phyloP scores from a whole-genome alignment of 1,139 yeast genomes.

The Saccharomyces pastorianus region DNA sequence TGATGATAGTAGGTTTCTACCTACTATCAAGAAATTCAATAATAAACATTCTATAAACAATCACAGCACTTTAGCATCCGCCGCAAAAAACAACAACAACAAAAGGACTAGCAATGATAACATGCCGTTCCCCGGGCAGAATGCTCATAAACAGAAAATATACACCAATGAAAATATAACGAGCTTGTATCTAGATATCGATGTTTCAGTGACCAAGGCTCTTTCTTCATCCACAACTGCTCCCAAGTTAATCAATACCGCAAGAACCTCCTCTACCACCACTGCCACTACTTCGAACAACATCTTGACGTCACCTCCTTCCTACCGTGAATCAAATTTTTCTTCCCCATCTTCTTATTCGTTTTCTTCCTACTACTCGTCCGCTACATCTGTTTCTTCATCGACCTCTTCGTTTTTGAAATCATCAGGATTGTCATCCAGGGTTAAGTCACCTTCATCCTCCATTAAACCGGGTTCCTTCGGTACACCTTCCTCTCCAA shows the following conservation, averaged over 20 bases:
- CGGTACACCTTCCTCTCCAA: constrained; percentile 1
- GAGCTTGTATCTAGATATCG: constrained; percentile 39
- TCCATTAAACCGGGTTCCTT: not conserved
- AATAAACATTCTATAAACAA: constrained; percentile 6
- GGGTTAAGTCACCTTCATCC: not conserved
- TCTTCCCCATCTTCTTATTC: constrained; percentile 12
- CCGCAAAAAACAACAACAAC: constrained; percentile 5
- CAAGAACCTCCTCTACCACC: constrained; percentile 1
- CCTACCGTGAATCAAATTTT: constrained; percentile 43
- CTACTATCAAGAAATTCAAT: constrained; percentile 22
- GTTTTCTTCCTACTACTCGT: constrained; percentile 6
- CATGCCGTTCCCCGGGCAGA: not conserved
- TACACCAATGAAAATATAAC: not conserved
- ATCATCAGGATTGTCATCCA: constrained; percentile 4
- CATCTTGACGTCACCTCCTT: constrained; percentile 62
- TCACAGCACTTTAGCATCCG: not conserved
- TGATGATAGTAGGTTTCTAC: constrained; percentile 32
- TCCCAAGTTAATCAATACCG: not conserved
- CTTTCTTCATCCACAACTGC: constrained; percentile 34
- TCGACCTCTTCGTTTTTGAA: constrained; percentile 13
- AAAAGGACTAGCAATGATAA: constrained; percentile 8
- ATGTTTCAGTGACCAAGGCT: constrained; percentile 45
- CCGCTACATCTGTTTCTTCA: constrained; percentile 6
- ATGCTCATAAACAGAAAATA: not conserved
- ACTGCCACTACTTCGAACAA: constrained; percentile 42